phyloP scores from a whole-genome alignment of 441 rosid genomes.

The Macaranga tanarius region DNA sequence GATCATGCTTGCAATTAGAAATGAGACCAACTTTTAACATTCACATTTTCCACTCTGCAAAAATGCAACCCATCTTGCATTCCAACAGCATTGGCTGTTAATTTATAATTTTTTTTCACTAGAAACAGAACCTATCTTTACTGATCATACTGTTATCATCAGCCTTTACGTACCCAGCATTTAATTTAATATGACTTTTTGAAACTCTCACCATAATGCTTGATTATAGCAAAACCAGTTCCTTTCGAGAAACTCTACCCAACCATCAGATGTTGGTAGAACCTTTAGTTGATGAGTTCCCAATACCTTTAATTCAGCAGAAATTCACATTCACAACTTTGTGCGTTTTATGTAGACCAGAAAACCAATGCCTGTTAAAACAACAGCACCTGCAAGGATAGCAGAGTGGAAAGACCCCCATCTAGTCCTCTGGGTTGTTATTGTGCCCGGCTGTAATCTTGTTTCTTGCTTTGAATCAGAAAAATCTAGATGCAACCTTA shows the following conservation, averaged over 20 bases:
- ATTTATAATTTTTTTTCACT: not conserved
- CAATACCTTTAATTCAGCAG: not conserved
- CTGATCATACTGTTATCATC: not conserved
- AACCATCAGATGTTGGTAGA: slow-evolving; percentile 5
- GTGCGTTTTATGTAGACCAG: slow-evolving; percentile 68
- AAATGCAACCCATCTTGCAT: not conserved
- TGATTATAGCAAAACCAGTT: not conserved
- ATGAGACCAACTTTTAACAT: not conserved
- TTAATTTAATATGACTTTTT: not conserved
- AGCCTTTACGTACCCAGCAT: not conserved
- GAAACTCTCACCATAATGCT: not conserved
- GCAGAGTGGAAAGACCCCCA: slow-evolving; percentile 40
- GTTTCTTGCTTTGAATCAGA: slow-evolving; percentile 39
- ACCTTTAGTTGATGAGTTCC: not conserved
- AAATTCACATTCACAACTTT: slow-evolving; percentile 28
- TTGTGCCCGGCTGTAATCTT: slow-evolving; percentile 24
- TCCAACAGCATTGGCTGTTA: not conserved
- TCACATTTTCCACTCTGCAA: not conserved
- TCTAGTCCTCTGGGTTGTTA: slow-evolving; percentile 25
- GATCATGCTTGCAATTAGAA: not conserved
- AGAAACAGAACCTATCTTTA: not conserved
- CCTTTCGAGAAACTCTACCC: not conserved
- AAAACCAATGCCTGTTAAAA: slow-evolving; percentile 56
- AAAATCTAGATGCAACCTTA: slow-evolving; percentile 74
- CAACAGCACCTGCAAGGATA: slow-evolving; percentile 58